A percentile compares a stretch with the other conserved stretches of the same genome.
Evolutionary conservation across 2,329 filamentous ascomycete species (phyloP).

Genomic region (Fusarium cicatricum): DNA sequence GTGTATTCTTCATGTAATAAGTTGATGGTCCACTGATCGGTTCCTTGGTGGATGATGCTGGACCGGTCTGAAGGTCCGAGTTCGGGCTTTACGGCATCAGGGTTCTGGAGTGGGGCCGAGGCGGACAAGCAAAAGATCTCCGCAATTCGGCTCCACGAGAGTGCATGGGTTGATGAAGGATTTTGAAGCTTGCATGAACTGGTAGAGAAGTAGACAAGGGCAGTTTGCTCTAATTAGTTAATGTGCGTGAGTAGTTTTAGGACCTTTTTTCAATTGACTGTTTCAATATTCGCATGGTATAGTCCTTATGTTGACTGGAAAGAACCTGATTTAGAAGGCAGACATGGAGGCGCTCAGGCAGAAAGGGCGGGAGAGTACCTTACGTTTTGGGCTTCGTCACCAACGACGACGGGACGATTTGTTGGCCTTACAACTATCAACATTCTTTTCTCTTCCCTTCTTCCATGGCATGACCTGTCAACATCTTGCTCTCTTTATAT

Average conservation of each 20-base stretch:
- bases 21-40: not conserved
- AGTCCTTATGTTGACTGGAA: no score
- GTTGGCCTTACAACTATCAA: conserved; percentile 13
- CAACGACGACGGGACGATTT: conserved; percentile 11
- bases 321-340: conserved; percentile 3
- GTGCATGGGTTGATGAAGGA: conserved; percentile 3
- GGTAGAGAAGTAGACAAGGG: not conserved
- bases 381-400: conserved; percentile 30
- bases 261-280: not conserved
- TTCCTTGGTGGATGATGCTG: not conserved
- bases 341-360: conserved; percentile 19
- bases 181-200: conserved; percentile 25
- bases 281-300: not conserved
- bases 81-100: conserved; percentile 3
- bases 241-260: no score
- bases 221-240: not conserved
- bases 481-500: not conserved
- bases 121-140: conserved; percentile 14
- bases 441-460: not conserved
- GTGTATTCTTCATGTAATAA: conserved; percentile 1
- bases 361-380: conserved; percentile 23
- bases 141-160: conserved; percentile 15
- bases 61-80: not conserved
- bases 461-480: not conserved
- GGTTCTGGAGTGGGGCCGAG: conserved; percentile 11